These are phyloP conservation scores for Thielaviopsis populi DNA, from an alignment of 2,329 filamentous ascomycete species.

Conservation along the genomic window DNA sequence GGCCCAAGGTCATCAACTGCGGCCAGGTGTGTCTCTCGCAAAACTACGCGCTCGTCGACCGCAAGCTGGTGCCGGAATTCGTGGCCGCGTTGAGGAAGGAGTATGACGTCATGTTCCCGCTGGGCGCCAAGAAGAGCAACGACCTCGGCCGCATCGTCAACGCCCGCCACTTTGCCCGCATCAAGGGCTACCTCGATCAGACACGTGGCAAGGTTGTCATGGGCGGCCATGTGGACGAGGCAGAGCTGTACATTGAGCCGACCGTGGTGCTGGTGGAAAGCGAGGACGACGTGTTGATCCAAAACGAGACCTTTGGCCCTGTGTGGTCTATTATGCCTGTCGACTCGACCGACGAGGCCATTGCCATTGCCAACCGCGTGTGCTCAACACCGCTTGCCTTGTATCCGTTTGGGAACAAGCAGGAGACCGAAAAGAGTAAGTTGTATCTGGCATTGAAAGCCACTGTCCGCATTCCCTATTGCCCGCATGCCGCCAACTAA, in stretches of 20 bases:
- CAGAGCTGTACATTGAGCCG: conserved; percentile 71
- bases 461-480: neutral
- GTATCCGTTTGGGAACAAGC: conserved; percentile 70
- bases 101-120: conserved; percentile 66
- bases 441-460: conserved; percentile 10
- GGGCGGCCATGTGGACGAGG: conserved; percentile 70
- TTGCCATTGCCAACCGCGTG: conserved; percentile 63
- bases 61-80: conserved; percentile 54
- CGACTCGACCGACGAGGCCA: conserved; percentile 69
- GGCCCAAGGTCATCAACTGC: conserved; percentile 74
- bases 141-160: conserved; percentile 77
- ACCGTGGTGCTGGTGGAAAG: conserved; percentile 78
- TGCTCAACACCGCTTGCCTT: conserved; percentile 72
- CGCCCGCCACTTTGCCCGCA: conserved; percentile 57
- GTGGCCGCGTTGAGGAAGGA: conserved; percentile 58
- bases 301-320: conserved; percentile 85
- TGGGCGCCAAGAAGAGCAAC: conserved; percentile 60
- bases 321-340: conserved; percentile 70
- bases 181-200: conserved; percentile 84
- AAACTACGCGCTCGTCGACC: conserved; percentile 81
- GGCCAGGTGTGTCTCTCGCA: conserved; percentile 88
- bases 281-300: conserved; percentile 60
- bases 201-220: conserved; percentile 71
- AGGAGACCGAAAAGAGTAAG: conserved; percentile 59
- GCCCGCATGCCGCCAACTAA: conserved; percentile 2